phyloP scores from a whole-genome alignment of 106 monocot genomes.

The Allium cepa region DNA sequence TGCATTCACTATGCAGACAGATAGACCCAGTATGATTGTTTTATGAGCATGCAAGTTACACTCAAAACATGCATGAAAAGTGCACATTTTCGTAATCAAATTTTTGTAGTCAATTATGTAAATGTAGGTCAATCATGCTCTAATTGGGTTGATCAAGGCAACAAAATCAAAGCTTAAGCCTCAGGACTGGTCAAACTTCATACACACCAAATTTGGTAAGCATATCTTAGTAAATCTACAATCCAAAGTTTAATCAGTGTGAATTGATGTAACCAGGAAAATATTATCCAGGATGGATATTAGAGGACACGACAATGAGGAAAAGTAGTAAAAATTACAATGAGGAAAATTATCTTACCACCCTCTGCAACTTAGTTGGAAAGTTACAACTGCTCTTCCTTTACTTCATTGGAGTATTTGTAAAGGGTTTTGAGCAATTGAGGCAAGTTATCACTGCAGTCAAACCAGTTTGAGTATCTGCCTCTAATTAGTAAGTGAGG shows the following conservation, averaged over 20 bases:
- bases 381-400: slow-evolving; percentile 75
- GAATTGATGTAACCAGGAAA: not conserved
- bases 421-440: slow-evolving; percentile 61
- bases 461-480: slow-evolving; percentile 58
- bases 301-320: slow-evolving; percentile 10
- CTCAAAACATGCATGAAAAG: not conserved
- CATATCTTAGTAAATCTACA: not conserved
- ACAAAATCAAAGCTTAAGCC: slow-evolving; percentile 39
- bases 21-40: too few species aligned
- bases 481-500: slow-evolving; percentile 23
- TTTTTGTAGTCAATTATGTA: not conserved
- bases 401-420: slow-evolving; percentile 62
- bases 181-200: slow-evolving; percentile 50
- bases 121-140: slow-evolving; percentile 65
- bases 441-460: slow-evolving; percentile 21
- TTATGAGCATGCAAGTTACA: too few species aligned
- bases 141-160: slow-evolving; percentile 71
- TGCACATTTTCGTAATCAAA: not conserved
- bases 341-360: slow-evolving; percentile 20
- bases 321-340: slow-evolving; percentile 16
- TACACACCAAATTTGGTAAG: slow-evolving; percentile 42
- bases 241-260: not conserved
- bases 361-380: slow-evolving; percentile 31
- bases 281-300: slow-evolving; percentile 26
- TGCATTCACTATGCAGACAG: too few species aligned